Conservation (phyloP, 2,329 filamentous ascomycete genomes). For the Apiospora saccharicola region DNA sequence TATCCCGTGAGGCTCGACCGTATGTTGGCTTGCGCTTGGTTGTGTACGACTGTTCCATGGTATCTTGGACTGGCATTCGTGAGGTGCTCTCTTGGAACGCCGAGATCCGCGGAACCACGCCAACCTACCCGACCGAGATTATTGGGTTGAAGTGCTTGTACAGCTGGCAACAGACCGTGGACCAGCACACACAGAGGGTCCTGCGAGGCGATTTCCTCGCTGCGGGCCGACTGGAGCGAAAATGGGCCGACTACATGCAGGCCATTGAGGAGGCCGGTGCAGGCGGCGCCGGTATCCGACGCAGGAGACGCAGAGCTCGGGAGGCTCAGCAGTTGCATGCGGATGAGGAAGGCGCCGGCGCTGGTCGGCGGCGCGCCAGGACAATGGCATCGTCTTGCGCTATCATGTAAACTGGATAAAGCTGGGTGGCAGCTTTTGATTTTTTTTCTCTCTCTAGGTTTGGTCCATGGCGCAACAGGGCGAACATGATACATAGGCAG, state of each 20-base stretch:
- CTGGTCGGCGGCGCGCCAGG: conserved; percentile 67
- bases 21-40: conserved; percentile 75
- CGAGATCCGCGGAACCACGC: conserved; percentile 61
- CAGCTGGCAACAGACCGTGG: conserved; percentile 92
- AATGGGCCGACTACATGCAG: conserved; percentile 96
- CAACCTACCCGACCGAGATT: conserved; percentile 76
- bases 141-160: conserved; percentile 94
- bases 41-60: conserved; percentile 89
- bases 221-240: conserved; percentile 82
- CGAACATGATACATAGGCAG: background rate
- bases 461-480: background rate
- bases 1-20: conserved; percentile 51
- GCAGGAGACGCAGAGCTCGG: conserved; percentile 78
- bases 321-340: conserved; percentile 83
- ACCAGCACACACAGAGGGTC: conserved; percentile 90
- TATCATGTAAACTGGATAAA: conserved; percentile 63
- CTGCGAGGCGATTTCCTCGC: conserved; percentile 76
- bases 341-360: conserved; percentile 76
- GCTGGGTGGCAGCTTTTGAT: background rate
- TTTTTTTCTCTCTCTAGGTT: no score
- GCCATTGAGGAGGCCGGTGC: conserved; percentile 83
- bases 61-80: conserved; percentile 91
- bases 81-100: conserved; percentile 88
- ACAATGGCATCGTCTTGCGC: conserved; percentile 64
- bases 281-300: conserved; percentile 69